Evolutionary conservation across 441 rosid genomes (phyloP).

Genomic region (Populus hybrid): DNA sequence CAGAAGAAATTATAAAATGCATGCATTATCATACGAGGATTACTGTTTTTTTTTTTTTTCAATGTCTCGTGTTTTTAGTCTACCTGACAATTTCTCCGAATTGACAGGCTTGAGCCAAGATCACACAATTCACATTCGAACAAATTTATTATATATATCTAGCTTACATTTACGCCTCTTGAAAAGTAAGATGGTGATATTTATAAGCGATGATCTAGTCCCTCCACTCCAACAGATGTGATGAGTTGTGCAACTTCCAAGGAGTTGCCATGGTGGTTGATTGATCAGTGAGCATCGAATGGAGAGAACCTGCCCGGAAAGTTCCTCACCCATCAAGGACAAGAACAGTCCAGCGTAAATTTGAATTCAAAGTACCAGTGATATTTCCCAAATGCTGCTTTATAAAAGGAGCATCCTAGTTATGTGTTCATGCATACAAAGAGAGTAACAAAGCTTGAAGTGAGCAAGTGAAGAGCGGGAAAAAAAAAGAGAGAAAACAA

Average conservation of each 20-base stretch:
- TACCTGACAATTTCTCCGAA: too few relatives aligned
- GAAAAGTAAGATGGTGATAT: background rate
- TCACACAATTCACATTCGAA: too few relatives aligned
- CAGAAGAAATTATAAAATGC: too few relatives aligned
- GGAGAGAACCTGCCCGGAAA: conserved; percentile 48
- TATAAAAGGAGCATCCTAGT: conserved; percentile 27
- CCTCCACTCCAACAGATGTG: background rate
- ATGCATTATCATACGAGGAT: too few relatives aligned
- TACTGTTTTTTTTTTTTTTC: too few relatives aligned
- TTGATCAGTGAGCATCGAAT: background rate
- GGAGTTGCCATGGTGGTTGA: background rate
- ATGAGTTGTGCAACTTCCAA: background rate
- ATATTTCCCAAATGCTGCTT: background rate
- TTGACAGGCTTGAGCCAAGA: too few relatives aligned
- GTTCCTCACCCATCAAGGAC: conserved; percentile 34
- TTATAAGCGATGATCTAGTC: background rate
- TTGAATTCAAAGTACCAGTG: conserved; percentile 15
- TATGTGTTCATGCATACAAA: background rate
- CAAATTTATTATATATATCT: too few relatives aligned
- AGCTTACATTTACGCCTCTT: too few relatives aligned
- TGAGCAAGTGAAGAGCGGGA: background rate
- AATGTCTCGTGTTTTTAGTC: too few relatives aligned
- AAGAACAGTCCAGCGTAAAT: conserved; percentile 5
- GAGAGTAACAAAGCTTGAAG: background rate
- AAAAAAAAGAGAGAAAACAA: background rate